Evolutionary conservation across 1,284 basidiomycete species (phyloP).

Genomic region (Schizopora paradoxa): DNA sequence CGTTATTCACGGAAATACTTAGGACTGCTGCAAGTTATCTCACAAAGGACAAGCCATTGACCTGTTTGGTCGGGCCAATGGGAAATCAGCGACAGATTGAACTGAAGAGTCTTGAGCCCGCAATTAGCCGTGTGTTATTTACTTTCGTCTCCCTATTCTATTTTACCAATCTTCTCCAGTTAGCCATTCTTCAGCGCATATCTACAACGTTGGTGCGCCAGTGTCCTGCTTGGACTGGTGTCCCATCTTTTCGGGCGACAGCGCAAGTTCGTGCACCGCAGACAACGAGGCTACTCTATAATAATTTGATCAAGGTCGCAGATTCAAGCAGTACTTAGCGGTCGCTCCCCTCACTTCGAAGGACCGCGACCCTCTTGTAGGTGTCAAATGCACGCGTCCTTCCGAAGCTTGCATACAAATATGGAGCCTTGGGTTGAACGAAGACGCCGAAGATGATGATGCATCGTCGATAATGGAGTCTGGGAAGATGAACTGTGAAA

Average conservation of each 20-base stretch:
- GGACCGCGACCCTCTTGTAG: conserved; percentile 55
- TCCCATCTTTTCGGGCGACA: conserved; percentile 60
- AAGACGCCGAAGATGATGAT: neutral
- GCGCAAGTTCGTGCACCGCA: conserved; percentile 35
- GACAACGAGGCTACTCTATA: neutral
- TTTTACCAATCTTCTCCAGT: conserved; percentile 22
- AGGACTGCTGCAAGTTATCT: conserved; percentile 5
- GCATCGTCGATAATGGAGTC: conserved; percentile 12
- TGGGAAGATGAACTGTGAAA: conserved; percentile 58
- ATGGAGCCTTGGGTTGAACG: conserved; percentile 41
- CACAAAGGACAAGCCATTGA: conserved; percentile 51
- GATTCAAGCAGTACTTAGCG: conserved; percentile 72
- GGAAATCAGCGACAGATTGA: conserved; percentile 44
- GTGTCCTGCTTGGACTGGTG: conserved; percentile 91
- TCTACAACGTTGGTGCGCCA: conserved; percentile 80
- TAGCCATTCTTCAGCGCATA: conserved; percentile 44
- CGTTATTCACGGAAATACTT: neutral
- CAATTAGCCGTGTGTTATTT: conserved; percentile 49
- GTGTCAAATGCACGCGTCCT: conserved; percentile 46
- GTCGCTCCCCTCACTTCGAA: conserved; percentile 69
- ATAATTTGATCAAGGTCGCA: conserved; percentile 37
- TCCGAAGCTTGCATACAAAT: conserved; percentile 64
- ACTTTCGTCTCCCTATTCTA: neutral
- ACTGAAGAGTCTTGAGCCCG: conserved; percentile 49
- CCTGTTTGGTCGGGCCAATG: conserved; percentile 60